These are phyloP conservation scores for Thozetella sp. DNA, from an alignment of 495 filamentous ascomycete genomes.

Conservation along the genomic window DNA sequence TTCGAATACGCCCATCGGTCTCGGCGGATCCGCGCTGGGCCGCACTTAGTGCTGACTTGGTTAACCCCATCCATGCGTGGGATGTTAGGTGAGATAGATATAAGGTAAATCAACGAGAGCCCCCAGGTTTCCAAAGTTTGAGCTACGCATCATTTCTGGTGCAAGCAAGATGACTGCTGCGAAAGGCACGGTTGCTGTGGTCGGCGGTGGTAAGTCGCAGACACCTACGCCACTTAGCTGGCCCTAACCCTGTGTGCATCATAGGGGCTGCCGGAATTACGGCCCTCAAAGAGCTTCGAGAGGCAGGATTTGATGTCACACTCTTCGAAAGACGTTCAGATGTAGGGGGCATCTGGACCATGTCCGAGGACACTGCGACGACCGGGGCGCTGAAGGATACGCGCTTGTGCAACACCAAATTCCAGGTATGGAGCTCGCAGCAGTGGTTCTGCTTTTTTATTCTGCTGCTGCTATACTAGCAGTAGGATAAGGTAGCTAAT, in stretches of 20 bases:
- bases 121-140: too few relatives aligned
- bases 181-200: constrained; percentile 2
- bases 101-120: too few relatives aligned
- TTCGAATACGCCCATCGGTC: too few relatives aligned
- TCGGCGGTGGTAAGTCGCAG: constrained; percentile 4
- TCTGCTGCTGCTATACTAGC: background rate
- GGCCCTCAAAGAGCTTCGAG: constrained; percentile 13
- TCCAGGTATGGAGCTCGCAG: background rate
- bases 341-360: constrained; percentile 16
- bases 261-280: constrained; percentile 12
- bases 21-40: too few relatives aligned
- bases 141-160: background rate
- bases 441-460: too few relatives aligned
- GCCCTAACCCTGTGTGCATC: background rate
- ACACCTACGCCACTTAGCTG: background rate
- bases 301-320: constrained; percentile 17
- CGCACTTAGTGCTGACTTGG: too few relatives aligned
- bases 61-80: too few relatives aligned
- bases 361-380: background rate
- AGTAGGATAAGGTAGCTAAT: background rate
- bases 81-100: too few relatives aligned
- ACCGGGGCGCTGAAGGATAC: background rate
- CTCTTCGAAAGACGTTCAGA: constrained; percentile 12
- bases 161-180: background rate
- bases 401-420: background rate